Evolutionary conservation across 164 flowering plant genomes (phyloP), one percentile per base, ranked within the genome.

Genomic region (Piper longum): DNA sequence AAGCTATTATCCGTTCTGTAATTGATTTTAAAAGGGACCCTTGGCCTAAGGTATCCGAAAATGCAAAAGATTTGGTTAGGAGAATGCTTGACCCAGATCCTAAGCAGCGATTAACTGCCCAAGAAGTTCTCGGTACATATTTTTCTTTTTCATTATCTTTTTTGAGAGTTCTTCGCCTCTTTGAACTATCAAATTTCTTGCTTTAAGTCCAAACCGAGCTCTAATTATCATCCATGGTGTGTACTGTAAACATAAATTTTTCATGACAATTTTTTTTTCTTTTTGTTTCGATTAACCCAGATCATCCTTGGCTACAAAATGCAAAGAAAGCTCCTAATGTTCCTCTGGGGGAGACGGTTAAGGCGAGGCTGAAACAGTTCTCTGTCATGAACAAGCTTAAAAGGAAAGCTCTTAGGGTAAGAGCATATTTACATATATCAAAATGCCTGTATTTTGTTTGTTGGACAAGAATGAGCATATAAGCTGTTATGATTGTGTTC

Each of bases 41-140:
- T 9, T 92, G 96, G 98, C 90, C 93, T 19, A 83, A 77, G 71
- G 77, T 92, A 44, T 89, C 96, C 3, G 72, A 79, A 13, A 83
- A 82, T 55, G 96, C 98, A 14, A 92, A 85, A 68, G 80, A 82
- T 39, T 82, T 92, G 18, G 96, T 92, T 7, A 74, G 43, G 70
- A 61, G 74, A 16, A 92, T 89, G 96, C 88, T 92, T 14, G 88
- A 92, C 41, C 86, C 83, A 8, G 82, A 86, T 71, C 96, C 96
- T 3, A 80, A 76, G 55, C 71, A 59, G 56, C 71, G 98, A 6
- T 43, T 85, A 41, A 83, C 84, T 1, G 86, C 82, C 64, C 65
- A 82, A 65, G 83, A 92, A 77, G 97, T 84, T 64, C 85, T 91
- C 55, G 96, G 96, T 91, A 80, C 44, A 58, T 41, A 19, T 16